These are phyloP conservation scores for Pichia norvegensis DNA, from an alignment of 1,139 yeast genomes.

Conservation along the genomic window DNA sequence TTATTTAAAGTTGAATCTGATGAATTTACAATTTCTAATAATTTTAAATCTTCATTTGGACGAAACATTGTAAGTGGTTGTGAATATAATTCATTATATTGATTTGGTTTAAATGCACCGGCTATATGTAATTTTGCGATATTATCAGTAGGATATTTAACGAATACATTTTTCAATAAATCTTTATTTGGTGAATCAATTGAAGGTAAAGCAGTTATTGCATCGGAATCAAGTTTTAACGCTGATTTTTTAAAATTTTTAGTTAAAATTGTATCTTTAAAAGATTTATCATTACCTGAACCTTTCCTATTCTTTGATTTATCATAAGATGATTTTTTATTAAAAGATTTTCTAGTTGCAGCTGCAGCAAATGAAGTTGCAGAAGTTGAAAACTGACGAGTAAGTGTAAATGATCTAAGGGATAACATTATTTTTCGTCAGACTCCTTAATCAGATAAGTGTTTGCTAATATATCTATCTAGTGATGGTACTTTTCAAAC, in stretches of 20 bases:
- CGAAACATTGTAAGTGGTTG: conserved; percentile 52
- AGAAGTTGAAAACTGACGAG: conserved; percentile 12
- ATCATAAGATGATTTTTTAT: conserved; percentile 20
- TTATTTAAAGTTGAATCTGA: conserved; percentile 35
- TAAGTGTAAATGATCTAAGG: conserved; percentile 1
- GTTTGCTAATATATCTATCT: too few species aligned
- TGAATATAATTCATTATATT: conserved; percentile 54
- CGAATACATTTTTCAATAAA: conserved; percentile 16
- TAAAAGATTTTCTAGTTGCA: conserved; percentile 24
- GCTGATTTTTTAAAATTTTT: conserved; percentile 22
- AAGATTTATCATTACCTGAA: conserved; percentile 26
- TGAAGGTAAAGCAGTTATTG: conserved; percentile 17
- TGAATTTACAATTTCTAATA: conserved; percentile 27
- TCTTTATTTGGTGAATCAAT: conserved; percentile 13
- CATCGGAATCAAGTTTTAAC: conserved; percentile 12
- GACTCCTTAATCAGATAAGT: too few species aligned
- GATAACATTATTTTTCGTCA: conserved; percentile 12
- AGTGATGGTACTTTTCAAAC: neutral
- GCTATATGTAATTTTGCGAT: conserved; percentile 27
- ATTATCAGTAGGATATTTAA: conserved; percentile 17
- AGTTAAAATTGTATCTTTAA: conserved; percentile 19
- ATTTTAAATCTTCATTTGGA: conserved; percentile 27
- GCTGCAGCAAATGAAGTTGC: conserved; percentile 13
- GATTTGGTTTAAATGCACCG: conserved; percentile 57
- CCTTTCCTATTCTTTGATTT: conserved; percentile 25